Conservation (phyloP, 2,329 filamentous ascomycete genomes). For the Emergomyces orientalis region DNA sequence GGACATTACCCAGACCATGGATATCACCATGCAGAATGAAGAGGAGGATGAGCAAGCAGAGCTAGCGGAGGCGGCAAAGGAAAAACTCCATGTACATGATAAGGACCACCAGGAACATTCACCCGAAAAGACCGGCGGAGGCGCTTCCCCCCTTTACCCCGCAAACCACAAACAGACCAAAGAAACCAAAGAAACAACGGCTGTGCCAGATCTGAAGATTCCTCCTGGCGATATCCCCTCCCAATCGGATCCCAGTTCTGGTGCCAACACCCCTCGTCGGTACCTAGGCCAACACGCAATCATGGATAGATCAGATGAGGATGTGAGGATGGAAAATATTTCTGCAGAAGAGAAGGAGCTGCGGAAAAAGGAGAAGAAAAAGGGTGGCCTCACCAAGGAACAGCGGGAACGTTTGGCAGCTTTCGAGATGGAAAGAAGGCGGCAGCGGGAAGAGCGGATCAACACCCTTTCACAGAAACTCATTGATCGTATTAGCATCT, state of each 20-base stretch:
- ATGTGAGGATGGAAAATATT: constrained; percentile 55
- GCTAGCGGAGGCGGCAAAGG: constrained; percentile 45
- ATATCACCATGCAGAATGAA: constrained; percentile 79
- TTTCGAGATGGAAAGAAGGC: constrained; percentile 75
- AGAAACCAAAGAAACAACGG: constrained; percentile 11
- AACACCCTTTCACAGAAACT: constrained; percentile 76
- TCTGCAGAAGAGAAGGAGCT: constrained; percentile 66
- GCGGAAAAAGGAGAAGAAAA: constrained; percentile 79
- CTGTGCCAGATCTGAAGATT: constrained; percentile 15
- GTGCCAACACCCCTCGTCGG: constrained; percentile 41
- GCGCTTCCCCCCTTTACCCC: constrained; percentile 7
- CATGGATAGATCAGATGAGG: constrained; percentile 78
- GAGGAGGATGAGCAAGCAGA: constrained; percentile 57
- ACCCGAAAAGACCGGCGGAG: constrained; percentile 23
- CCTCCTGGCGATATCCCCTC: background rate
- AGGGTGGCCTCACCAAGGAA: constrained; percentile 75
- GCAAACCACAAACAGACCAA: constrained; percentile 11
- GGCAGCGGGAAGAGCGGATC: constrained; percentile 80
- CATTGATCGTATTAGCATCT: constrained; percentile 79
- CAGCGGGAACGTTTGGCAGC: constrained; percentile 85
- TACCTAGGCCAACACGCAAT: constrained; percentile 72
- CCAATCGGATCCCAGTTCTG: constrained; percentile 26
- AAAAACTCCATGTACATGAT: constrained; percentile 37
- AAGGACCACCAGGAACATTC: constrained; percentile 6
- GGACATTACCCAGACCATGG: constrained; percentile 95